These are phyloP conservation scores for Gossypium thurberi DNA, from an alignment of 345 rosid species.

Conservation along the genomic window DNA sequence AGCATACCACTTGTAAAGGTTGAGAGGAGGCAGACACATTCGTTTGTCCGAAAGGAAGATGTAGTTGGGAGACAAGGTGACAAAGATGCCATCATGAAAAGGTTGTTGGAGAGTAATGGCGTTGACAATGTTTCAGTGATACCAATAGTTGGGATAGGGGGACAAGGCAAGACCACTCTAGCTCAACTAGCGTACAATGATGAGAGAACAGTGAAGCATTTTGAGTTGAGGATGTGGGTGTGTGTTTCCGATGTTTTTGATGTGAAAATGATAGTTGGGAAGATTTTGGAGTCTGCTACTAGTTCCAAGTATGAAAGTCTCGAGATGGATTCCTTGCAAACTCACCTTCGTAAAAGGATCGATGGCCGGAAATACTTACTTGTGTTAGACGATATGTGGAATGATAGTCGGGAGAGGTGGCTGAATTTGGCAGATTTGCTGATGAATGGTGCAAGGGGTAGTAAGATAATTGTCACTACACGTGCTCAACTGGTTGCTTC, in stretches of 20 bases:
- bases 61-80: conserved; percentile 20
- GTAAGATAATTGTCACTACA: conserved; percentile 18
- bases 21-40: background rate
- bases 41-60: conserved; percentile 1
- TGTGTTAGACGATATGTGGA: conserved; percentile 24
- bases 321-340: conserved; percentile 8
- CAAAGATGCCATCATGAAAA: conserved; percentile 1
- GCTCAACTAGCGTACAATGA: conserved; percentile 21
- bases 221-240: conserved; percentile 20
- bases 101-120: conserved; percentile 1
- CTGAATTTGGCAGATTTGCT: background rate
- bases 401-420: conserved; percentile 15
- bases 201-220: conserved; percentile 4
- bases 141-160: conserved; percentile 22
- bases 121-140: conserved; percentile 12
- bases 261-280: background rate
- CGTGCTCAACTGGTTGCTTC: conserved; percentile 18
- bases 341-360: background rate
- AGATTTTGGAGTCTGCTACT: conserved; percentile 12
- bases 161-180: conserved; percentile 24
- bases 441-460: conserved; percentile 12
- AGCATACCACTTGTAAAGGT: background rate
- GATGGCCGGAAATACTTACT: conserved; percentile 19
- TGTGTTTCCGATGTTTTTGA: conserved; percentile 18
- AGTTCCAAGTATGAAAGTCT: background rate